A percentile compares a stretch with the other conserved stretches of the same genome.
These are phyloP conservation scores for Cucurbitaria berberidis DNA, from an alignment of 2,329 filamentous ascomycete genomes.

Conservation along the genomic window DNA sequence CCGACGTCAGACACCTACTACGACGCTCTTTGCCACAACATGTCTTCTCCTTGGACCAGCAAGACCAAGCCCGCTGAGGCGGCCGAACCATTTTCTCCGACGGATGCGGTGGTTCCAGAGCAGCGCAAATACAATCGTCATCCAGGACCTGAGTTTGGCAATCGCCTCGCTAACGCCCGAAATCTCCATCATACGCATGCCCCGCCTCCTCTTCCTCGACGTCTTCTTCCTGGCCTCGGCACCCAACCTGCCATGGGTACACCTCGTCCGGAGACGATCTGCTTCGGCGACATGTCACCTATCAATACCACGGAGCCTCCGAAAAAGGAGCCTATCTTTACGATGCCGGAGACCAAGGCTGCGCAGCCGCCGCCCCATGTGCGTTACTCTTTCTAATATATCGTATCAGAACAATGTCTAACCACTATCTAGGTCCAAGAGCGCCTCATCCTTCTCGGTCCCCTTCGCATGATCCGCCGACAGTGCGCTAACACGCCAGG, in stretches of 20 bases:
- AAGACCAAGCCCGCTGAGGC: background rate
- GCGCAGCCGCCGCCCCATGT: background rate
- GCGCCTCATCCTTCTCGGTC: constrained; percentile 17
- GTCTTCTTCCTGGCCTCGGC: background rate
- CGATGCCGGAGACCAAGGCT: background rate
- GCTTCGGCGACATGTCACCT: background rate
- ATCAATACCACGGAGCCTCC: background rate
- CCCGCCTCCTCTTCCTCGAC: background rate
- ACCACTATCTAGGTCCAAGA: constrained; percentile 6
- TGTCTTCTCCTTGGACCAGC: background rate
- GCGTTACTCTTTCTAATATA: background rate
- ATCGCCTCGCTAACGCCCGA: constrained; percentile 12
- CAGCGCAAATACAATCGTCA: background rate
- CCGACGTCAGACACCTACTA: background rate
- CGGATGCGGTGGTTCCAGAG: background rate
- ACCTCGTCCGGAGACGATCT: background rate
- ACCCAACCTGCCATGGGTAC: background rate
- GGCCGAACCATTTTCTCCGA: background rate
- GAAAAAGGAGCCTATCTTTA: background rate
- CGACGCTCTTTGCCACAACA: background rate
- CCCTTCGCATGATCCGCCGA: constrained; percentile 11
- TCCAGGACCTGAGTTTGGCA: constrained; percentile 2
- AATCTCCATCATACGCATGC: constrained; percentile 6
- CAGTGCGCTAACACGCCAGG: background rate
- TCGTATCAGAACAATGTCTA: background rate